phyloP scores from a whole-genome alignment of 805 yeast species.

The Myxozyma melibiosi region DNA sequence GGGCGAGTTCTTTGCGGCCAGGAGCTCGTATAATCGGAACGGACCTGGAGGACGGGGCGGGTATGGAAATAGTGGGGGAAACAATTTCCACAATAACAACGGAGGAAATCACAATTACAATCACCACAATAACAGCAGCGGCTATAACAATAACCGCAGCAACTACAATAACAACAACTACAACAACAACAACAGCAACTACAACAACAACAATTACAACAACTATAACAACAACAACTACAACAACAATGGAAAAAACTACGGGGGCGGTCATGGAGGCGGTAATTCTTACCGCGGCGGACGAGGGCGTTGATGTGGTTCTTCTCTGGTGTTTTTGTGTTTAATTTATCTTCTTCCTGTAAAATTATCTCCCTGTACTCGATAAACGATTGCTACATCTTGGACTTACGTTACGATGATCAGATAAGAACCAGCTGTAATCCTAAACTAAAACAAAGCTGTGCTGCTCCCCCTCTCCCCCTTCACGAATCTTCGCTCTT shows the following conservation, averaged over 20 bases:
- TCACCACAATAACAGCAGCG: not conserved
- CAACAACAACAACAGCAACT: not conserved
- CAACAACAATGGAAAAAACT: not conserved
- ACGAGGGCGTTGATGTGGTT: not conserved
- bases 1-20: not conserved
- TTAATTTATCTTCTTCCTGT: not conserved
- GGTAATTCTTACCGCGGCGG: not conserved
- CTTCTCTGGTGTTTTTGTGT: not conserved
- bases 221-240: not conserved
- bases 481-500: too few relatives aligned
- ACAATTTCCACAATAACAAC: slow-evolving; percentile 3
- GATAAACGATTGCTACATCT: too few relatives aligned
- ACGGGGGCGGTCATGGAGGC: too few relatives aligned
- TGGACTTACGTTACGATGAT: too few relatives aligned
- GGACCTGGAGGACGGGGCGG: slow-evolving; percentile 9
- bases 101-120: slow-evolving; percentile 4
- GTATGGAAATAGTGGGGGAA: not conserved
- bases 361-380: too few relatives aligned
- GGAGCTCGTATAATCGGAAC: not conserved
- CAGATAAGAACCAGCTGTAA: too few relatives aligned
- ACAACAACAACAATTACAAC: not conserved
- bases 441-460: too few relatives aligned
- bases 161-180: not conserved
- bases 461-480: too few relatives aligned
- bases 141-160: too few relatives aligned